Evolutionary conservation across 2,329 filamentous ascomycete species (phyloP).

Genomic region (Fusarium sarcochroum): DNA sequence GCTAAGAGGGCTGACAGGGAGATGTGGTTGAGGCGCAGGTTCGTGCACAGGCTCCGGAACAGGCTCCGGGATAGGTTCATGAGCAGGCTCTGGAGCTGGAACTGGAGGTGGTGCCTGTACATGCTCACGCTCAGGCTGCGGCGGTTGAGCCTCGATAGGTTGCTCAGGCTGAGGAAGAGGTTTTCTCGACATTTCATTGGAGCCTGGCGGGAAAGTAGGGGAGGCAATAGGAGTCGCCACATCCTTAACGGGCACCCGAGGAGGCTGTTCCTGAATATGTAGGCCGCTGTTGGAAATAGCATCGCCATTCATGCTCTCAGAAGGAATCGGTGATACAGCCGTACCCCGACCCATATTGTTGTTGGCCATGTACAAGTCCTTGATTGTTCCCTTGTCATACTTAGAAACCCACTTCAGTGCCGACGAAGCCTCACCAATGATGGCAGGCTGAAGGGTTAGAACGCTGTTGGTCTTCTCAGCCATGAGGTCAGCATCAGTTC

Average conservation of each 20-base stretch:
- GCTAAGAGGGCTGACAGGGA: slow-evolving; percentile 30
- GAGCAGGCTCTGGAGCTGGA: slow-evolving; percentile 19
- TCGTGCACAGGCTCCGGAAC: slow-evolving; percentile 18
- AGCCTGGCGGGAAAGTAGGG: slow-evolving; percentile 44
- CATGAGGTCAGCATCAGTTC: slow-evolving; percentile 69
- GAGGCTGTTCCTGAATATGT: slow-evolving; percentile 49
- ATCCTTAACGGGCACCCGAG: slow-evolving; percentile 61
- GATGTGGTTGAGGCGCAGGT: slow-evolving; percentile 21
- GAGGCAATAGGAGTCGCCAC: slow-evolving; percentile 37
- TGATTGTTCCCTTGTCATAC: slow-evolving; percentile 90
- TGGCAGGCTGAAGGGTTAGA: slow-evolving; percentile 86
- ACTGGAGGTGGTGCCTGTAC: slow-evolving; percentile 5
- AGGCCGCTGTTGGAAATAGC: slow-evolving; percentile 20
- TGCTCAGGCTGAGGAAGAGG: slow-evolving; percentile 31
- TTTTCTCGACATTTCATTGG: slow-evolving; percentile 39
- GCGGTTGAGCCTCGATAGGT: slow-evolving; percentile 6
- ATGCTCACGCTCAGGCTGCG: slow-evolving; percentile 21
- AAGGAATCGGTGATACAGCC: slow-evolving; percentile 52
- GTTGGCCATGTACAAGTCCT: slow-evolving; percentile 87
- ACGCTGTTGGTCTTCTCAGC: slow-evolving; percentile 88
- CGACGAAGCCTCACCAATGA: slow-evolving; percentile 88
- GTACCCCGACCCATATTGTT: slow-evolving; percentile 77
- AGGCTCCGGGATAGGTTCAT: slow-evolving; percentile 19
- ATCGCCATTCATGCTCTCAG: slow-evolving; percentile 52
- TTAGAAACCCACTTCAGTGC: slow-evolving; percentile 98